A percentile compares a stretch with the other conserved stretches of the same genome.
Conservation (phyloP, 2,329 filamentous ascomycete species). For the Lizonia empirigonia region DNA sequence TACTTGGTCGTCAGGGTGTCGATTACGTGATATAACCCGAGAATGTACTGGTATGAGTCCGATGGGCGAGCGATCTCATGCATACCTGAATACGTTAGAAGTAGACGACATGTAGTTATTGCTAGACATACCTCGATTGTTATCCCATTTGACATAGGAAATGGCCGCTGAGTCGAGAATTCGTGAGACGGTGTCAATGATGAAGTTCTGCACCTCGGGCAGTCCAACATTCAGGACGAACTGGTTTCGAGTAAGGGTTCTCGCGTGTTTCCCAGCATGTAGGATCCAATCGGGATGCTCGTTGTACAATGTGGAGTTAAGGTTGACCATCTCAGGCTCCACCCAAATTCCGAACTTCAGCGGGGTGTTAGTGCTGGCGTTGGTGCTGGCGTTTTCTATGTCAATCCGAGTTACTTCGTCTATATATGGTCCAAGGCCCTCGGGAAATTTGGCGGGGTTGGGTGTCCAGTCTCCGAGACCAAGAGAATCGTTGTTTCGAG, state of each 20-base stretch:
- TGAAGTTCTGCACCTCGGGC: conserved; percentile 66
- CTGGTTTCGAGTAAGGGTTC: conserved; percentile 63
- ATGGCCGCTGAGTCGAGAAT: conserved; percentile 62
- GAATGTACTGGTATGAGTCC: conserved; percentile 64
- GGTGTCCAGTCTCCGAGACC: conserved; percentile 69
- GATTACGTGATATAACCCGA: conserved; percentile 68
- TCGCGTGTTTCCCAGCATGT: conserved; percentile 61
- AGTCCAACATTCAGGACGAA: conserved; percentile 67
- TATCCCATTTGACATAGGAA: conserved; percentile 70
- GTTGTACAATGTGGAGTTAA: conserved; percentile 64
- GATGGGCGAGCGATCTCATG: conserved; percentile 63
- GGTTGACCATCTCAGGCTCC: conserved; percentile 71
- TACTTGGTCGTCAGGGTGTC: conserved; percentile 64
- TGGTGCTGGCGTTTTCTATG: conserved; percentile 47
- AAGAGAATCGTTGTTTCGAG: conserved; percentile 61
- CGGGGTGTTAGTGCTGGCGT: conserved; percentile 47
- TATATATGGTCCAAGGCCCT: conserved; percentile 61
- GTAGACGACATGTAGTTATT: no score
- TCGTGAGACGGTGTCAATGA: conserved; percentile 61
- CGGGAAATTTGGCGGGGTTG: conserved; percentile 64
- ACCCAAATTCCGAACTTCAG: conserved; percentile 70
- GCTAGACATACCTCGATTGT: conserved; percentile 59
- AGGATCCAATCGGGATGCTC: conserved; percentile 69
- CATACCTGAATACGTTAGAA: conserved; percentile 43
- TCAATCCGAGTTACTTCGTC: conserved; percentile 58